A percentile compares a stretch with the other conserved stretches of the same genome.
phyloP scores from a whole-genome alignment of 169 alveolate genomes.

The Babesia gibsoni region DNA sequence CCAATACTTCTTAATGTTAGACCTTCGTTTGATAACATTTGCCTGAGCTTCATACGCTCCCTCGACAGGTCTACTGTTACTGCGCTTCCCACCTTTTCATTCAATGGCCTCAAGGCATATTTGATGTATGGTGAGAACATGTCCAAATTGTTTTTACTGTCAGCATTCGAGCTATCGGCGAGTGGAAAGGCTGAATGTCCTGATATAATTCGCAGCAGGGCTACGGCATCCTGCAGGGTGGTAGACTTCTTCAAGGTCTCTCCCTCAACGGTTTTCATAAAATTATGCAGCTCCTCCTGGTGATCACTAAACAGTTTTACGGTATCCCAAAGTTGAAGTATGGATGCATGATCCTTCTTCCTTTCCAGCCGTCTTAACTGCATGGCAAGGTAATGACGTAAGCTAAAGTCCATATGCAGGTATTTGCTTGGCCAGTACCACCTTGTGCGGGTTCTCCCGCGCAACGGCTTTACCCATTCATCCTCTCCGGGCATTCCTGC shows the following conservation, averaged over 20 bases:
- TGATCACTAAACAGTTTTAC: slow-evolving; percentile 15
- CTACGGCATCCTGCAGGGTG: slow-evolving; percentile 48
- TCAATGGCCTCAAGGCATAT: slow-evolving; percentile 36
- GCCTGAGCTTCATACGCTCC: slow-evolving; percentile 3
- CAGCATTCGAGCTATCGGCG: background rate
- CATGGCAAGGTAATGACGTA: slow-evolving; percentile 71
- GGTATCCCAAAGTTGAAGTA: slow-evolving; percentile 53
- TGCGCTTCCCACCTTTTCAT: background rate
- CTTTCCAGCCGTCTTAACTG: slow-evolving; percentile 68
- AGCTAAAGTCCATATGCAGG: slow-evolving; percentile 73
- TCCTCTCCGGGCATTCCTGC: slow-evolving; percentile 74
- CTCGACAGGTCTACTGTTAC: background rate
- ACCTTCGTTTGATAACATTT: slow-evolving; percentile 9
- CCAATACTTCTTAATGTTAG: background rate
- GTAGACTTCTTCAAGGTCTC: slow-evolving; percentile 34
- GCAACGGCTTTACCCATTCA: slow-evolving; percentile 73
- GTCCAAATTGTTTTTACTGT: background rate
- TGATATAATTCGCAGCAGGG: slow-evolving; percentile 11
- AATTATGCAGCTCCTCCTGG: slow-evolving; percentile 1
- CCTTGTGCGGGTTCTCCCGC: slow-evolving; percentile 68
- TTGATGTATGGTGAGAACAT: slow-evolving; percentile 18
- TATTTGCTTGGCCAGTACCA: slow-evolving; percentile 80
- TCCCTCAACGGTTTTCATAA: slow-evolving; percentile 31
- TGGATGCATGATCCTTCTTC: slow-evolving; percentile 45
- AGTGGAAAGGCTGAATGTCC: slow-evolving; percentile 1